Evolutionary conservation across 768 basidiomycete genomes (phyloP), one percentile per base, ranked within the genome.

Genomic region (Tulasnella sp.): DNA sequence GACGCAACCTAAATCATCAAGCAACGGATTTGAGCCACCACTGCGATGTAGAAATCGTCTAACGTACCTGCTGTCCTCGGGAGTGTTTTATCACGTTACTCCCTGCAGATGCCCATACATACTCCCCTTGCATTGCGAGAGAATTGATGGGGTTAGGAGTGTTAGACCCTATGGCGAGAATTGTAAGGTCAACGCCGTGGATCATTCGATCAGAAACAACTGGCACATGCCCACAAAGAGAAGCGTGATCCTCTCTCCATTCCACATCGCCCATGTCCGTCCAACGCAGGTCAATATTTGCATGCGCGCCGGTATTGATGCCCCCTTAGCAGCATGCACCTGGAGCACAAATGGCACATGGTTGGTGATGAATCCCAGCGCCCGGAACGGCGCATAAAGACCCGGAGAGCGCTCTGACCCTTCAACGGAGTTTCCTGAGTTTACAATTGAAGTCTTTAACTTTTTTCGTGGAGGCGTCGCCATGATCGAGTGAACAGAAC

Each of bases 221-320:
- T 7, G 21, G 4, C 32, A 80, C 90, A 74, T 72, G 90, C 95
- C 91, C 62, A 94, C 92, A 69, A 99, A 98, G 38, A 97, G 77
- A 59, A 98, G 73, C 30, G 77, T 78, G 89, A 98, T 93, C 72
- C 86, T 92, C 26, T 84, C 88, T 21, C 91, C 94, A 66, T 96
- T 92, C 95, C 95, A 98, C 67, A 96, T 75, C 17, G 92, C 88
- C 94, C 94, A 98, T 64, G 88, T 81, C 60, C 76, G 81, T 4
- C 95, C 94, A 7, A 97, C 72, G 67, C 88, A 93, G 10, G 91
- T 94, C 32, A 96, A 72, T 44, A 98, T 74, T 63, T 91, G 86
- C 60, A 94, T 76, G 49, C 81, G 80, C 0, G 94, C 92, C 2
- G 86, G 88, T 19, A 86, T 85, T 1, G 88, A 80, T 21, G 89